Conservation (phyloP, 495 filamentous ascomycete genomes). For the Echria macrotheca region DNA sequence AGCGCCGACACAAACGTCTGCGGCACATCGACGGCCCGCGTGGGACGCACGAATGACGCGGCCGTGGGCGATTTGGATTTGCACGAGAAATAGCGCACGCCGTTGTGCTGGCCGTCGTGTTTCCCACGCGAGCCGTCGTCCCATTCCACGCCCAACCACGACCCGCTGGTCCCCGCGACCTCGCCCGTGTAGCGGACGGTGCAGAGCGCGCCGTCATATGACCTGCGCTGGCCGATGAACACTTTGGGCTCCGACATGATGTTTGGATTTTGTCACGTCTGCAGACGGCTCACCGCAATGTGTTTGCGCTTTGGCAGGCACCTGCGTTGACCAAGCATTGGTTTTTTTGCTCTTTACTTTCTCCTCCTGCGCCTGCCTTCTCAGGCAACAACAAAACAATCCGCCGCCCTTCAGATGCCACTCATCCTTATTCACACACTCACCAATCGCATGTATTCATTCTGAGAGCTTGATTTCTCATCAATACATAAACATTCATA, state of each 20-base stretch:
- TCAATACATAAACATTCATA: too few species aligned
- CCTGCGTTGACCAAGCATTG: too few species aligned
- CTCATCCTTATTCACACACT: too few species aligned
- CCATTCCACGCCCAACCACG: conserved; percentile 97
- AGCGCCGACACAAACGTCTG: conserved; percentile 75
- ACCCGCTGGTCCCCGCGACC: conserved; percentile 68
- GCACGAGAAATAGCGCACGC: conserved; percentile 82
- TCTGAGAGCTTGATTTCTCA: too few species aligned
- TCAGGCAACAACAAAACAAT: conserved; percentile 22
- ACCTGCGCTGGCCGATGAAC: conserved; percentile 64
- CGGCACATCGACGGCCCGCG: conserved; percentile 58
- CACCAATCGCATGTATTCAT: too few species aligned
- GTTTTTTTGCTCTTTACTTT: too few species aligned
- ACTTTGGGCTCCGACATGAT: neutral
- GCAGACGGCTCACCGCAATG: conserved; percentile 19
- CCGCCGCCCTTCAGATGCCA: too few species aligned
- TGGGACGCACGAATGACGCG: conserved; percentile 82
- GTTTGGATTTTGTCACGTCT: neutral
- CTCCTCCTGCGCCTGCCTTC: too few species aligned
- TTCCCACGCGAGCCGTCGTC: conserved; percentile 81
- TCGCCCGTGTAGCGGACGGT: conserved; percentile 80
- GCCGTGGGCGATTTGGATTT: conserved; percentile 53
- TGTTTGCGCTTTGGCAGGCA: neutral
- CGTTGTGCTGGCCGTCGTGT: conserved; percentile 78
- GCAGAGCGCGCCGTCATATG: conserved; percentile 66